Conservation (phyloP, 768 basidiomycete species). For the Pleurotus cornucopiae region DNA sequence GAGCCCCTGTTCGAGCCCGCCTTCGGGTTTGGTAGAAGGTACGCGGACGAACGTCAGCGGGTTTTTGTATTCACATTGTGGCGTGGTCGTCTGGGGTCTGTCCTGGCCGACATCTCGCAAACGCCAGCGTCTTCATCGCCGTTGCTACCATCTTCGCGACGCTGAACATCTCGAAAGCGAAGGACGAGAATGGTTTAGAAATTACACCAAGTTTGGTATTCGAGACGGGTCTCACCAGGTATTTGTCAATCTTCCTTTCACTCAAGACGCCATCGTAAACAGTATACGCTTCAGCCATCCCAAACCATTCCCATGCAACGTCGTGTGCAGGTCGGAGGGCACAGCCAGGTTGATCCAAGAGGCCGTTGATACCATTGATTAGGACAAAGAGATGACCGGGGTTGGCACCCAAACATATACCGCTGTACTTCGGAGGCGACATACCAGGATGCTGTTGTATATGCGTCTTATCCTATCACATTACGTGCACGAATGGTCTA, state of each 20-base stretch:
- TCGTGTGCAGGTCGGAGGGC: slow-evolving; percentile 9
- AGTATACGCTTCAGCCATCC: slow-evolving; percentile 9
- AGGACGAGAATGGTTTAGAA: slow-evolving; percentile 27
- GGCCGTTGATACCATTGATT: neutral
- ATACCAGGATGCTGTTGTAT: too few relatives aligned
- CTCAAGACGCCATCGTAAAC: neutral
- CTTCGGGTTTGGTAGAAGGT: slow-evolving; percentile 8
- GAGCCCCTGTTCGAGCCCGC: neutral
- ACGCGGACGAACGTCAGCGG: neutral
- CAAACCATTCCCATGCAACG: slow-evolving; percentile 8
- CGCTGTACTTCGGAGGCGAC: too few relatives aligned
- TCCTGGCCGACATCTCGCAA: slow-evolving; percentile 43
- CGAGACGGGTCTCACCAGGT: slow-evolving; percentile 43
- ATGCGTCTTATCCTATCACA: too few relatives aligned
- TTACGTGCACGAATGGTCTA: too few relatives aligned
- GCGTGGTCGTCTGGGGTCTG: slow-evolving; percentile 34
- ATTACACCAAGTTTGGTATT: slow-evolving; percentile 37
- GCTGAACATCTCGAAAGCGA: slow-evolving; percentile 35
- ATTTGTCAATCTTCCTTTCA: slow-evolving; percentile 10
- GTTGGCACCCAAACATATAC: too few relatives aligned
- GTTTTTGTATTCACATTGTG: neutral
- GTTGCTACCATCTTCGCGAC: slow-evolving; percentile 42
- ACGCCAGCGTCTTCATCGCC: slow-evolving; percentile 43
- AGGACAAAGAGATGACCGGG: too few relatives aligned
- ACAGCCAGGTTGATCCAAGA: neutral